Percentiles rank a stretch among this genome's conserved stretches.
Conservation (phyloP, 768 basidiomycete species). For the Suillus clintonianus region DNA sequence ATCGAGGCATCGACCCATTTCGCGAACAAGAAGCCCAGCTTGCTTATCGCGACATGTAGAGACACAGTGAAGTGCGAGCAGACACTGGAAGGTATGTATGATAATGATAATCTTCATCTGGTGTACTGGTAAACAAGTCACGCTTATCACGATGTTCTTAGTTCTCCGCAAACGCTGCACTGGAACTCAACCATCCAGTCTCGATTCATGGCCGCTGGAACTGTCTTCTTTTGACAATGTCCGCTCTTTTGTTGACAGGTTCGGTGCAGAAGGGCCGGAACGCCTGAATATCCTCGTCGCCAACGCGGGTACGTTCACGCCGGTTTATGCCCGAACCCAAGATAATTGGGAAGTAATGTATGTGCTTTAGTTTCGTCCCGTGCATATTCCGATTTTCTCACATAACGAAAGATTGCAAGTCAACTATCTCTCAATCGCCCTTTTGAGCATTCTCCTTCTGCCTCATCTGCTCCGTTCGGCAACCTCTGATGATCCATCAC, state of each 20-base stretch:
- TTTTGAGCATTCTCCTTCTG: not conserved
- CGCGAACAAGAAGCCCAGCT: constrained; percentile 31
- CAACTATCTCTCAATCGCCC: constrained; percentile 29
- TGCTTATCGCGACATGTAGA: constrained; percentile 37
- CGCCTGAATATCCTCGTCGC: constrained; percentile 32
- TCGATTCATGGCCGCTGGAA: constrained; percentile 35
- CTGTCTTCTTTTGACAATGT: constrained; percentile 34
- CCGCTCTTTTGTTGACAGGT: constrained; percentile 32
- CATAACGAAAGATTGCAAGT: constrained; percentile 32
- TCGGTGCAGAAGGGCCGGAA: constrained; percentile 21
- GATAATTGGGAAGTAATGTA: constrained; percentile 54
- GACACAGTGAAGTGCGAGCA: constrained; percentile 26
- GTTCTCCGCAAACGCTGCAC: not conserved
- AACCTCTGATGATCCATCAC: not conserved
- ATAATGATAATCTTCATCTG: not conserved
- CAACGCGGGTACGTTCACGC: constrained; percentile 28
- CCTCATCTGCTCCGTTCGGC: not conserved
- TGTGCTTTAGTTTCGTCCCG: not conserved
- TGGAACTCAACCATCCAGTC: not conserved
- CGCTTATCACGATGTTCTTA: constrained; percentile 18
- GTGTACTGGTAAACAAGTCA: constrained; percentile 9
- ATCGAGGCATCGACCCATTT: constrained; percentile 33
- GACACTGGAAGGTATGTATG: constrained; percentile 17
- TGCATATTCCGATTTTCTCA: not conserved
- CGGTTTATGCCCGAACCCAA: constrained; percentile 27